Conservation (phyloP, 1,284 basidiomycete genomes). For the Omphalotus olearius region DNA sequence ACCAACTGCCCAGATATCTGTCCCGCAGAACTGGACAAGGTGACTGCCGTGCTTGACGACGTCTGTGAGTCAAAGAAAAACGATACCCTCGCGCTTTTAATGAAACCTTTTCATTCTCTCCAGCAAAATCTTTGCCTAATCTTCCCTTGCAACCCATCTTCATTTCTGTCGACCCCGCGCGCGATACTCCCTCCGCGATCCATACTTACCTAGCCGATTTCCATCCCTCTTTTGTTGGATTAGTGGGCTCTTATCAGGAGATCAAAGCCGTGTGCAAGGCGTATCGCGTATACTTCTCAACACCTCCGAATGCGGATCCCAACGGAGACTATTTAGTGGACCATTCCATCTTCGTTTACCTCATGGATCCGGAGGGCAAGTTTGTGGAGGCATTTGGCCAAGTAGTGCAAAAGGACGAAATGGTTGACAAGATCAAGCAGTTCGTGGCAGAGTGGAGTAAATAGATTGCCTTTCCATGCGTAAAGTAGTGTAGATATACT, state of each 20-base stretch:
- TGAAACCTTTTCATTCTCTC: not conserved
- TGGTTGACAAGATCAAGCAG: slow-evolving; percentile 56
- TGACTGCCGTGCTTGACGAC: slow-evolving; percentile 76
- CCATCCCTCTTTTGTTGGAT: slow-evolving; percentile 85
- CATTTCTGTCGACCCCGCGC: slow-evolving; percentile 93
- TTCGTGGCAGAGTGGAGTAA: slow-evolving; percentile 49
- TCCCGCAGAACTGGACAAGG: slow-evolving; percentile 97
- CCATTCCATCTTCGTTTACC: slow-evolving; percentile 96
- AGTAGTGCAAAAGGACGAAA: slow-evolving; percentile 67
- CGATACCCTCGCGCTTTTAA: not conserved
- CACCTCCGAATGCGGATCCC: slow-evolving; percentile 86
- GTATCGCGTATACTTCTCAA: slow-evolving; percentile 98
- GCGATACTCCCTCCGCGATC: slow-evolving; percentile 71
- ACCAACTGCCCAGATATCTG: slow-evolving; percentile 99
- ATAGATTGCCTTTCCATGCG: not conserved
- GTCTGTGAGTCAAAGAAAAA: slow-evolving; percentile 50
- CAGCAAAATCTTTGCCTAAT: slow-evolving; percentile 50
- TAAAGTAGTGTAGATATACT: not conserved
- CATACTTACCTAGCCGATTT: slow-evolving; percentile 75
- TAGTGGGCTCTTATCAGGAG: slow-evolving; percentile 84
- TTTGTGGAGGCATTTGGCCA: slow-evolving; percentile 99
- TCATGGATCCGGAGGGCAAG: slow-evolving; percentile 94
- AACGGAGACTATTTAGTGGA: slow-evolving; percentile 94
- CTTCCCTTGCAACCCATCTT: slow-evolving; percentile 75
- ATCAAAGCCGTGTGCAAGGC: slow-evolving; percentile 90